Base-by-base conservation (phyloP, 2,329 filamentous ascomycete species). In the Cladorrhinum sp. region DNA sequence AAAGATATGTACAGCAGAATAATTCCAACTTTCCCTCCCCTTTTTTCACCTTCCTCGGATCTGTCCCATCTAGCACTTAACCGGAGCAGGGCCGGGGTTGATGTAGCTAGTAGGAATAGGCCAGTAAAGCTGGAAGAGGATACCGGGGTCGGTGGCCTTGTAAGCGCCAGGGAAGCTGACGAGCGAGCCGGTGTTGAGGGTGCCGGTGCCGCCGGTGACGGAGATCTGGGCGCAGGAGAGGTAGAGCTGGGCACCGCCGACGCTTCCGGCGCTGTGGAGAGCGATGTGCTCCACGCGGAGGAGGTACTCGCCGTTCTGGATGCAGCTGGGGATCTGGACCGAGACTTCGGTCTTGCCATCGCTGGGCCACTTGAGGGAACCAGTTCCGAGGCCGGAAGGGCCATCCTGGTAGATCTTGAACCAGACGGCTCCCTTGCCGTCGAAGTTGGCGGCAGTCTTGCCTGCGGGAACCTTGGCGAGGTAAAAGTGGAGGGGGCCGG, bases 331-430 rank as follows among this genome's bases (percentile, higher is more conserved):
- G 58, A 75, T 73, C n/a, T 64, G 63, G 26, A 73, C 69, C 9
- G 63, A 60, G 53, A 71, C 66, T 53, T 65, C 48, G 16, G 62
- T 60, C 57, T 70, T 71, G 63, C 65, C 73, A 28, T 72, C 69
- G 23, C 71, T 72, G 5, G 75, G 74, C 75, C 76, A 78, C 1
- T 59, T 72, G 57, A 77, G 70, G n/a, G 71, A 68, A 3, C 69
- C 66, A 2, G 71, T 69, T 3, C 72, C 73, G 7, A 69, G 56
- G 0, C 66, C 67, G 20, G 65, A 65, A 4, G 75, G 75, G 62
- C 73, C 69, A 62, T 77, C 75, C 69, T 78, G 73, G 68, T 69
- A 76, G 48, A 78, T 73, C 71, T 78, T 78, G 70, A 77, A 76
- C 75, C 75, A 78, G 14, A 75, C 74, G 2, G 68, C 64, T 2